Evolutionary conservation across 768 basidiomycete genomes (phyloP), one percentile per base, ranked within the genome.

Genomic region (Tephrocybe rancida): DNA sequence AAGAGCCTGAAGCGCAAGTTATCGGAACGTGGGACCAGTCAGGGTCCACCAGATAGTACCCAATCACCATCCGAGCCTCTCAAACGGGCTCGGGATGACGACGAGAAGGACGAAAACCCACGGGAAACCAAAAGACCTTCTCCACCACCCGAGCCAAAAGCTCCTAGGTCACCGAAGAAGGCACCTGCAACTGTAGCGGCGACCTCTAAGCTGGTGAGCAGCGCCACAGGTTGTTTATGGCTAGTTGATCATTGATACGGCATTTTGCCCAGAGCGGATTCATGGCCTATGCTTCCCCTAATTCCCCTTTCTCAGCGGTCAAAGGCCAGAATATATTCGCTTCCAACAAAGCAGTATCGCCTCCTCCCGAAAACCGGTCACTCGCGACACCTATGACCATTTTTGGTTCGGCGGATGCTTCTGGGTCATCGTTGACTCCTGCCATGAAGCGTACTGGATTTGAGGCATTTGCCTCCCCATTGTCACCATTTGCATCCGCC

Each of bases 241-340:
- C n/a, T 19, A n/a, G n/a, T 21, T 50, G 54, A 32, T 52, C 53
- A 49, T 57, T 53, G 44, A 37, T 37, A 13, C n/a, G 5, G 56
- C 44, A 50, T 45, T 45, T 58, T 7, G 26, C 54, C 52, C 42
- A 88, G 87, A 73, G 81, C 48, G 90, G 90, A 22, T 92, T 92
- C 67, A 85, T 86, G 80, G 86, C 88, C 2, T 92, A 90, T 61
- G 89, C 90, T 11, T 86, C 88, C 2, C 73, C 82, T 10, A 79
- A 75, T 50, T 91, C 90, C 2, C 89, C 90, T 4, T 92, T 92
- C 61, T 84, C 87, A 13, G 69, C 80, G 43, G 83, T 88, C 63
- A 89, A 86, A 60, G 90, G 88, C 43, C 80, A 85, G 55, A 88
- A 81, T 63, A 58, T 77, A 21, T 82, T 83, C 60, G 65, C 71